Base-by-base conservation (phyloP, 495 filamentous ascomycete genomes). In the Penicillium roqueforti region DNA sequence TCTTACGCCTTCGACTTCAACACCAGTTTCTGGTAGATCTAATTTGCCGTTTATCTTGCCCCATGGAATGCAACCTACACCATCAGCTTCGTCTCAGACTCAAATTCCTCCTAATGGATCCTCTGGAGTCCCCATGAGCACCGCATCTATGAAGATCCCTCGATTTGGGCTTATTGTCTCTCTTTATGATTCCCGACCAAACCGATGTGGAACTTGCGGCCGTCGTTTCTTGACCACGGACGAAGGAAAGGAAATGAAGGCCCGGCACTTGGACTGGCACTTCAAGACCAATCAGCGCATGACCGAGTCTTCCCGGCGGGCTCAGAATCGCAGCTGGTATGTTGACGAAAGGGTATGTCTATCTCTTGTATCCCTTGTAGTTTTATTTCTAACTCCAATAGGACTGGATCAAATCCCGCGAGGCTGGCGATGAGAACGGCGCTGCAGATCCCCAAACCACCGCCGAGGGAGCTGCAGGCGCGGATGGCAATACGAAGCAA, bases 201-300 rank as follows among this genome's bases (percentile, higher is more conserved):
- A 91, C 53, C 84, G 89, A 55, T 98, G 93, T 67, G 86, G 83
- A 22, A 92, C 92, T 34, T 98, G 93, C 73, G 93, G 92, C 45
- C 84, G 90, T 31, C 86, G 93, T 4, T 98, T 97, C 65, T 76
- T 77, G 29, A 77, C 82, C 19, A 87, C 85, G 22, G 86, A 88
- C 40, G 81, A 89, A 57, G 92, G 91, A 25, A 87, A 83, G 55
- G 81, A 83, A 62, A 85, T 85, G 71, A 97, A 97, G 71, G 86
- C 87, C n/a, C 83, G 87, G 1, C 93, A 98, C 72, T 80, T 97
- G 68, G 93, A 98, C 67, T 97, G 92, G 93, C 93, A 98, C 68
- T 98, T 98, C 75, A 82, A 85, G 26, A 92, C 92, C 3, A 92
- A 96, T 65, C 88, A 89, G 67, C 87, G 92, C 22, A 86, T 93